Conservation (phyloP, 305 asterid species). For the Solanum hybrid region DNA sequence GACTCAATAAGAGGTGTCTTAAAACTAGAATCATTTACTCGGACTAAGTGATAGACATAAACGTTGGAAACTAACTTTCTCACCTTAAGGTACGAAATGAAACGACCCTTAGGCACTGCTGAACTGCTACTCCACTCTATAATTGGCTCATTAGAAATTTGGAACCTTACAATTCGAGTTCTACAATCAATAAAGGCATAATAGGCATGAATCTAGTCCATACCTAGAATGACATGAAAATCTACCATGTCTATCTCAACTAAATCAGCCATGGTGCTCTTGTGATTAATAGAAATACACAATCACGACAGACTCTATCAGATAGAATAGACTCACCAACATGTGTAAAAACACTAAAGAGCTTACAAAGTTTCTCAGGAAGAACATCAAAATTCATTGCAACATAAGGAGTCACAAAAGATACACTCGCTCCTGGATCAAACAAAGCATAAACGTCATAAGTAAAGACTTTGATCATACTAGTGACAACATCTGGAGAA, state of each 20-base stretch:
- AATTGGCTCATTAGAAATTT: too few relatives aligned
- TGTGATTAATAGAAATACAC: neutral
- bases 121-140: neutral
- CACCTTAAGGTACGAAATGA: neutral
- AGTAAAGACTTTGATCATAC: neutral
- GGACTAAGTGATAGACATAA: neutral
- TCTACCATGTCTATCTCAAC: neutral
- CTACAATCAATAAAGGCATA: too few relatives aligned
- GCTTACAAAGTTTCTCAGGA: neutral
- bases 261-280: neutral
- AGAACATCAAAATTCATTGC: too few relatives aligned
- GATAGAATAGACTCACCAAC: neutral
- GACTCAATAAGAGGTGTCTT: neutral
- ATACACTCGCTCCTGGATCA: too few relatives aligned
- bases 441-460: too few relatives aligned
- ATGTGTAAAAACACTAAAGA: neutral
- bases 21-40: neutral
- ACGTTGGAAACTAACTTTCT: neutral
- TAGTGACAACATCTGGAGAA: neutral
- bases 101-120: neutral
- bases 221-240: neutral
- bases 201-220: neutral
- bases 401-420: too few relatives aligned
- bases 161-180: neutral
- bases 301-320: neutral